Evolutionary conservation across 2,329 filamentous ascomycete species (phyloP), one percentile per base, ranked within the genome.

Genomic region (Aspergillus costaricaensis): DNA sequence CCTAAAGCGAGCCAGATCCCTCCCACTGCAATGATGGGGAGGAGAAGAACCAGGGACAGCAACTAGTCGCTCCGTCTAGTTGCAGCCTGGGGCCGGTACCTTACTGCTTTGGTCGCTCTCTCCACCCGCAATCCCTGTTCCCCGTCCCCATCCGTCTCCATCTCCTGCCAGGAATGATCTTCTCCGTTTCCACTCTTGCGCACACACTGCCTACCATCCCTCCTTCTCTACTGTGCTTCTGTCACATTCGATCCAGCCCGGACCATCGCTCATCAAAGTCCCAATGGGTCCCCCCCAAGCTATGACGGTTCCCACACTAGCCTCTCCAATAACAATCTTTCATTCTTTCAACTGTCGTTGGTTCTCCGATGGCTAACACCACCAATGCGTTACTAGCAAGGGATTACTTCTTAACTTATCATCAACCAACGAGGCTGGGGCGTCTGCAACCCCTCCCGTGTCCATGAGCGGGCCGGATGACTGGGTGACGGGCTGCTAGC

Each of bases 401-500:
- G n/a, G 17, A 7, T 10, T 17, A 43, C 39, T 43, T 27, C 39
- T 43, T 27, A 8, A 49, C 47, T 50, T 30, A 50, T 50, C 53
- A 30, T 32, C 53, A 25, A 27, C 52, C 52, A 15, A 23, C 41
- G 53, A 55, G 53, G 53, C 53, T 47, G 53, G 53, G 38, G 53
- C 41, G 53, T 44, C 32, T 55, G 39, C 27, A 30, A 30, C 53
- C 47, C 47, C 47, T 50, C 47, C 53, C 53, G 53, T 47, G 53
- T 36, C 53, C 53, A 55, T 27, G 47, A 47, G 53, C 53, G 53
- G 53, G 53, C 53, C 53, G 27, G 41, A 53, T 50, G 47, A 50
- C 47, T 50, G 25, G 44, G 25, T 50, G 47, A 50, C n/a, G 10
- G 32, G 32, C 32, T 30, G 47, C 23, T 15, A 55, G 39, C 38